phyloP scores from a whole-genome alignment of 2,329 filamentous ascomycete species.

The Ophiostoma perfectum region DNA sequence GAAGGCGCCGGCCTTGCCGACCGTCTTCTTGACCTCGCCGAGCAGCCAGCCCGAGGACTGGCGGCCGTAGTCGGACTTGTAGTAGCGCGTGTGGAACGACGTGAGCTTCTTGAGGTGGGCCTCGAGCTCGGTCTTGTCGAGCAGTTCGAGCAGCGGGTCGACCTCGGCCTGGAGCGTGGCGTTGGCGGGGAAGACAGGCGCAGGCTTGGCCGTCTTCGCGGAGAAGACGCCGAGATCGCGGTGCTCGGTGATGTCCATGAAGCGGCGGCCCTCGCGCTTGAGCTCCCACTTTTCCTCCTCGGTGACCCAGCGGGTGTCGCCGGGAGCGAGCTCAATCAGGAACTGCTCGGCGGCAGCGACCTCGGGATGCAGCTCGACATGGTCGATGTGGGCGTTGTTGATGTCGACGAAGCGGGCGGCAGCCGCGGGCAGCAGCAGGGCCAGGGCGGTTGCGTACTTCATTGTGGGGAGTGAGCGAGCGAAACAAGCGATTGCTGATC shows the following conservation, averaged over 20 bases:
- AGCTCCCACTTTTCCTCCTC: conserved; percentile 95
- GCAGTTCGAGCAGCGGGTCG: conserved; percentile 57
- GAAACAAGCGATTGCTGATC: not conserved
- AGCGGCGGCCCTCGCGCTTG: conserved; percentile 73
- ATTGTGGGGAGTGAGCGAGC: conserved; percentile 33
- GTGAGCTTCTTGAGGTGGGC: conserved; percentile 73
- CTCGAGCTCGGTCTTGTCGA: conserved; percentile 72
- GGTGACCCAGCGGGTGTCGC: conserved; percentile 78
- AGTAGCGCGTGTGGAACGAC: conserved; percentile 76
- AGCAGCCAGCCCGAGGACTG: conserved; percentile 87
- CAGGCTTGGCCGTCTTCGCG: conserved; percentile 59
- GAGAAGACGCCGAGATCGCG: conserved; percentile 51
- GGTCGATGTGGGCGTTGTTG: conserved; percentile 48
- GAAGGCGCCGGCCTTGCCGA: conserved; percentile 65
- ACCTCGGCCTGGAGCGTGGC: conserved; percentile 57
- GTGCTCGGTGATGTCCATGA: conserved; percentile 89
- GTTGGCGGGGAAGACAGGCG: conserved; percentile 44
- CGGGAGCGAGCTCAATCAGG: conserved; percentile 79
- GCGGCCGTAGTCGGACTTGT: conserved; percentile 67
- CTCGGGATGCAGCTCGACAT: conserved; percentile 45
- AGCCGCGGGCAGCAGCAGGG: conserved; percentile 50
- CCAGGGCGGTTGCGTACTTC: conserved; percentile 50
- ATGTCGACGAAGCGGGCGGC: conserved; percentile 54
- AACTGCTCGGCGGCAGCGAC: conserved; percentile 48
- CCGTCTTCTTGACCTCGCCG: conserved; percentile 63